A percentile compares a stretch with the other conserved stretches of the same genome.
These are phyloP conservation scores for Hericium rajendrae DNA, from an alignment of 768 basidiomycete genomes.

Conservation along the genomic window DNA sequence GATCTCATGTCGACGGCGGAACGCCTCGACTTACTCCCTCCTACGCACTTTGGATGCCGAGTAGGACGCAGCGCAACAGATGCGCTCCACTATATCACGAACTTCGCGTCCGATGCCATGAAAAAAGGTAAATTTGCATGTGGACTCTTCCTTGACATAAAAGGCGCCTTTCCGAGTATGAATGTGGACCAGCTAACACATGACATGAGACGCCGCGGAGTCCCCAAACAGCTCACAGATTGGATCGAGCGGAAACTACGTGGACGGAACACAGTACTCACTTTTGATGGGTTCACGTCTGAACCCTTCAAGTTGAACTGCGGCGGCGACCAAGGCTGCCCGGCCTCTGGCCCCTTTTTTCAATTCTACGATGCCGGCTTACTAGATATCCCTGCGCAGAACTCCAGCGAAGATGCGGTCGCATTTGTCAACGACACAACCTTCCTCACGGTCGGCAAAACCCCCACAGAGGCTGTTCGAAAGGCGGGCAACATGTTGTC, in stretches of 20 bases:
- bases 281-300: neutral
- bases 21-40: conserved; percentile 23
- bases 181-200: neutral
- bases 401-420: neutral
- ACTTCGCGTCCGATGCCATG: neutral
- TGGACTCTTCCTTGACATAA: conserved; percentile 22
- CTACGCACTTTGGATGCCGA: conserved; percentile 28
- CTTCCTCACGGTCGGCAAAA: neutral
- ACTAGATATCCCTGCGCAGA: neutral
- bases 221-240: neutral
- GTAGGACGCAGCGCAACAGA: conserved; percentile 26
- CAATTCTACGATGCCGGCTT: conserved; percentile 3
- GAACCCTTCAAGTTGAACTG: neutral
- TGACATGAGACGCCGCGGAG: neutral
- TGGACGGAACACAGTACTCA: neutral
- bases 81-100: neutral
- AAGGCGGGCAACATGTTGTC: neutral
- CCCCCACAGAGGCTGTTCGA: neutral
- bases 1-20: conserved; percentile 20
- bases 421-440: neutral
- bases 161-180: conserved; percentile 21
- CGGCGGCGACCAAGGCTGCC: neutral
- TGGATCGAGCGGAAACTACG: neutral
- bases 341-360: neutral
- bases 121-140: conserved; percentile 24